Evolutionary conservation across 176 grass and related monocot genomes (phyloP), one percentile per base, ranked within the genome.

Genomic region (Elaeis guineensis): DNA sequence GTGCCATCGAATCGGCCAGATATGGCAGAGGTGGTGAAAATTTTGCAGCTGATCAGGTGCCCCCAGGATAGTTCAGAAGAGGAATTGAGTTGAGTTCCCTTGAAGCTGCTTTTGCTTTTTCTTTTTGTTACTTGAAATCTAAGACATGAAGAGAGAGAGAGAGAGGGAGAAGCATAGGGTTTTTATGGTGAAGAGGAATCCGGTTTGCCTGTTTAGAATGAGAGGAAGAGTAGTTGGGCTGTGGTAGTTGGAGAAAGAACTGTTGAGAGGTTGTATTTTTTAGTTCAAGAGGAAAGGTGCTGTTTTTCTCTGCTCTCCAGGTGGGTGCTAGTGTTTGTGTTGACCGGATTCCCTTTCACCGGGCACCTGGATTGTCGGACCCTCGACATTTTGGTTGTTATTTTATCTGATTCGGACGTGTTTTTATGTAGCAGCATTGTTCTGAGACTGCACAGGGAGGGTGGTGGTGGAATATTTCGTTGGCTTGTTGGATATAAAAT

Each of bases 1-100:
- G 92, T 97, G 62, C 92, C 92, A 5, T 97, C 92, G 2, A 97
- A 88, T 65, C 70, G 92, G 51, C 92, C 92, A 19, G 86, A 78
- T 65, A 91, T 97, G 87, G 49, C 26, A 21, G 87, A 91, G 63
- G 87, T 91, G 39, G 75, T 91, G 53, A 85, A 82, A 24, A 91
- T 97, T 67, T 83, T 97, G 44, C 87, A 97, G 62, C 72, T 97
- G 59, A 78, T 91, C 63, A 85, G 83, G 63, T 87, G 51, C 66
- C 84, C 87, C 15, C 72, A 68, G 49, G 86, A 81, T 39, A 79
- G 66, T n/a, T 58, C 50, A 3, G 89, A 77, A 64, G 81, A 85
- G 16, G 87, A 91, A 62, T 69, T 82, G 81, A 75, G 77, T 58
- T 72, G 57, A 32, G 65, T 54, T 25, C 58, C 55, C 68, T 67